Conservation (phyloP, 352 stramenopile species). For the Globisporangium cystogenes region DNA sequence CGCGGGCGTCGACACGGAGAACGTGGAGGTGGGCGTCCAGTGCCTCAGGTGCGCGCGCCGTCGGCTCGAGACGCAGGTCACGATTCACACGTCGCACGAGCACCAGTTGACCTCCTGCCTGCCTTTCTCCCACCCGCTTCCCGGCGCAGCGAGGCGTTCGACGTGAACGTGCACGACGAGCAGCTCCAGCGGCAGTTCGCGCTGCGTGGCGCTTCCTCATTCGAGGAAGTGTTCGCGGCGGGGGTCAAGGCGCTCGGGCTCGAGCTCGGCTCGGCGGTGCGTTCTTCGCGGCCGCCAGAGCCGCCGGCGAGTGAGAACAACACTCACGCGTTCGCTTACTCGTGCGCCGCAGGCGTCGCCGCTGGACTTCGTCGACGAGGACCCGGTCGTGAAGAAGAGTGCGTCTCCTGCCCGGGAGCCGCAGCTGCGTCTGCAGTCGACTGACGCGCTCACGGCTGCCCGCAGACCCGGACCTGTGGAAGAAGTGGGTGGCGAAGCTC, state of each 20-base stretch:
- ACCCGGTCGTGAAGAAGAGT: conserved; percentile 79
- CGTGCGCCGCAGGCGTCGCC: conserved; percentile 9
- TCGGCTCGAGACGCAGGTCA: too few species aligned
- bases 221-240: conserved; percentile 68
- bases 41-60: conserved; percentile 56
- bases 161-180: conserved; percentile 48
- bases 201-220: conserved; percentile 33
- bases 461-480: conserved; percentile 78
- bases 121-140: too few species aligned
- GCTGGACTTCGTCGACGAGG: conserved; percentile 35
- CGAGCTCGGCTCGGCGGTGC: conserved; percentile 23
- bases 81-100: too few species aligned
- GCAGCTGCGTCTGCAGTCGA: too few species aligned
- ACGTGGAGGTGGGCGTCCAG: conserved; percentile 62
- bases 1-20: conserved; percentile 42
- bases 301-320: neutral
- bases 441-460: neutral
- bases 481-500: conserved; percentile 84
- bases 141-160: conserved; percentile 75
- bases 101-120: neutral
- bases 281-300: too few species aligned
- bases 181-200: conserved; percentile 46
- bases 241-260: conserved; percentile 59
- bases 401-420: too few species aligned
- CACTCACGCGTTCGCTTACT: too few species aligned